These are phyloP conservation scores for Clavispora phyllophila DNA, from an alignment of 805 yeast species.

Conservation along the genomic window DNA sequence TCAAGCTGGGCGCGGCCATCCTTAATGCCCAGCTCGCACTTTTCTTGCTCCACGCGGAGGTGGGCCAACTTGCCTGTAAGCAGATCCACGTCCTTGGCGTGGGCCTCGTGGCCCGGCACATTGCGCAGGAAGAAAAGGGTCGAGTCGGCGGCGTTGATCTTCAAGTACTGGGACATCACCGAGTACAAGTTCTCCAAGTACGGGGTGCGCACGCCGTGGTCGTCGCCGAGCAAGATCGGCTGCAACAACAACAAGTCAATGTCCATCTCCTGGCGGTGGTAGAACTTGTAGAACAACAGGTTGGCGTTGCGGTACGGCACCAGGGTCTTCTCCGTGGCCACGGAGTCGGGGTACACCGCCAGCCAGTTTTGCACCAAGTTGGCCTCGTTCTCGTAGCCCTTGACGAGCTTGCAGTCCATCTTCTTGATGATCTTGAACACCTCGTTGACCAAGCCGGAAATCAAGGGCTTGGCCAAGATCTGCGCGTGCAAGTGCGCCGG, in stretches of 20 bases:
- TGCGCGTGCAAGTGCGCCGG: constrained; percentile 57
- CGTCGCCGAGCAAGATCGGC: constrained; percentile 88
- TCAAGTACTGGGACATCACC: constrained; percentile 58
- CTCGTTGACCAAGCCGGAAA: constrained; percentile 76
- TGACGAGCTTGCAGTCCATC: constrained; percentile 70
- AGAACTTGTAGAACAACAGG: constrained; percentile 62
- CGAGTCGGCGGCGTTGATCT: constrained; percentile 32
- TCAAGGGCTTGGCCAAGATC: constrained; percentile 78
- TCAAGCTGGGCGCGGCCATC: constrained; percentile 7
- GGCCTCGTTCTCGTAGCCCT: constrained; percentile 64
- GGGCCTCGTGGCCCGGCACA: constrained; percentile 14
- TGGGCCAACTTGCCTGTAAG: constrained; percentile 17
- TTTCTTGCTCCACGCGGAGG: constrained; percentile 10
- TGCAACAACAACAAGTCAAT: constrained; percentile 76
- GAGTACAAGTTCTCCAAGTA: constrained; percentile 86
- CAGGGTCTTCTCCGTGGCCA: constrained; percentile 4
- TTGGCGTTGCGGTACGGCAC: constrained; percentile 26
- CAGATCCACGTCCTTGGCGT: constrained; percentile 17
- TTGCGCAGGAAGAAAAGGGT: constrained; percentile 30
- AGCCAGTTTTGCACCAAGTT: constrained; percentile 53
- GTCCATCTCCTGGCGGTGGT: constrained; percentile 46
- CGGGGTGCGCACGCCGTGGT: constrained; percentile 79
- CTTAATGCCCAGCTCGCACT: background rate
- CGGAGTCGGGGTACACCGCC: constrained; percentile 34
- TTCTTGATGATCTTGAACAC: constrained; percentile 65